Evolutionary conservation across 1,284 basidiomycete genomes (phyloP).

Genomic region (Salmacisia buchloeana): DNA sequence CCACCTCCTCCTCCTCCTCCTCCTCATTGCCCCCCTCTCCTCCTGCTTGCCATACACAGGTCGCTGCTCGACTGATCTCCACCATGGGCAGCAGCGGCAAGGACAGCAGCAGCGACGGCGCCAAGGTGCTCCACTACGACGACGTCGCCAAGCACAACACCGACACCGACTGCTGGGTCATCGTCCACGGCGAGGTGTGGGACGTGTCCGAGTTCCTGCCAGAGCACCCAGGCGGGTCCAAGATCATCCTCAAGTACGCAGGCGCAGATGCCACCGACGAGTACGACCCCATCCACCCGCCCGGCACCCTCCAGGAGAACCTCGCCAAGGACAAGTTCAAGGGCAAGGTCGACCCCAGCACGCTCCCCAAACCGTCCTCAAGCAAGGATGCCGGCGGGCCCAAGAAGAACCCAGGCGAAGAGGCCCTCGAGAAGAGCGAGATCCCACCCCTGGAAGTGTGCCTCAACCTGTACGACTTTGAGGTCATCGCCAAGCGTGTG

Average conservation of each 20-base stretch:
- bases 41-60: no score
- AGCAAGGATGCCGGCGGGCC: slow-evolving; percentile 13
- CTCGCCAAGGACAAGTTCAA: slow-evolving; percentile 40
- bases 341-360: slow-evolving; percentile 37
- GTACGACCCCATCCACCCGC: slow-evolving; percentile 48
- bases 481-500: slow-evolving; percentile 56
- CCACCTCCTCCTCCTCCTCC: no score
- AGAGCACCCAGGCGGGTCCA: slow-evolving; percentile 33
- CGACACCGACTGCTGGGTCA: slow-evolving; percentile 77
- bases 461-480: slow-evolving; percentile 84
- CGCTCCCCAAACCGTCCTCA: slow-evolving; percentile 25
- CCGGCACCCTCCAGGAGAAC: slow-evolving; percentile 47
- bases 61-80: no score
- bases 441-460: slow-evolving; percentile 68
- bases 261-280: slow-evolving; percentile 31
- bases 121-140: slow-evolving; percentile 51
- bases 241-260: slow-evolving; percentile 25
- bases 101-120: slow-evolving; percentile 7
- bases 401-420: background rate
- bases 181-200: slow-evolving; percentile 71
- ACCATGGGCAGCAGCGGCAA: slow-evolving; percentile 9
- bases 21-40: no score
- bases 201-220: slow-evolving; percentile 70
- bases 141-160: slow-evolving; percentile 66
- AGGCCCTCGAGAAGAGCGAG: slow-evolving; percentile 20